These are phyloP conservation scores for Gastrodia elata DNA, from an alignment of 106 monocot genomes.

Conservation along the genomic window DNA sequence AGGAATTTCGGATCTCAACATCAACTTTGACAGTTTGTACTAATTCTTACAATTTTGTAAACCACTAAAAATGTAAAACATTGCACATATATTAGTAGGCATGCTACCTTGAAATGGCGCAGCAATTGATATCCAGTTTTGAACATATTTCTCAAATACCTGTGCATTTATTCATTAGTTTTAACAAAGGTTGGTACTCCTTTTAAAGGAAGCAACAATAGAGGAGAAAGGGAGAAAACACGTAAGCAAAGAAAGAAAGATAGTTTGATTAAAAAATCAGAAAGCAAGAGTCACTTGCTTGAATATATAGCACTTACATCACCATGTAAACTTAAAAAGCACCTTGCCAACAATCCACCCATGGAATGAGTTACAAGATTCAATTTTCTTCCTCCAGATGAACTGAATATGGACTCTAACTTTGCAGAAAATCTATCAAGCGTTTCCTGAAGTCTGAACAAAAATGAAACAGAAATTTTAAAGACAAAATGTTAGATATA, in stretches of 20 bases:
- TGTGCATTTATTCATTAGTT: conserved; percentile 11
- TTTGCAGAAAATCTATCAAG: conserved; percentile 68
- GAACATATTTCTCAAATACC: conserved; percentile 98
- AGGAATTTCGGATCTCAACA: background rate
- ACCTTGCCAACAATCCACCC: conserved; percentile 93
- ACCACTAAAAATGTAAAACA: background rate
- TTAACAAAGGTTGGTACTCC: background rate
- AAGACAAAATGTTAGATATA: background rate
- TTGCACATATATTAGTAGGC: background rate
- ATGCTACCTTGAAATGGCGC: conserved; percentile 89
- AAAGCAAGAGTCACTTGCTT: background rate
- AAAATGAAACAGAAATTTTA: conserved; percentile 1
- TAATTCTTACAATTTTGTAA: background rate
- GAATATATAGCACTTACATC: conserved; percentile 44
- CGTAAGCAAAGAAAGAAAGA: background rate
- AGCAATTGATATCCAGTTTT: conserved; percentile 97
- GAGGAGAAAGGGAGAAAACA: background rate
- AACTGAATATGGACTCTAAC: conserved; percentile 52
- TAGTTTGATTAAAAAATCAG: background rate
- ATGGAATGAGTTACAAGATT: conserved; percentile 91
- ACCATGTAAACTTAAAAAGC: conserved; percentile 69
- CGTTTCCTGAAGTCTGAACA: conserved; percentile 79
- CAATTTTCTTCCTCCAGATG: conserved; percentile 82
- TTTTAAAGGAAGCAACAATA: background rate
- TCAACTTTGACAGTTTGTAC: background rate